A percentile compares a stretch with the other conserved stretches of the same genome.
Evolutionary conservation across 805 yeast genomes (phyloP).

Genomic region (Ogataea dorogensis): DNA sequence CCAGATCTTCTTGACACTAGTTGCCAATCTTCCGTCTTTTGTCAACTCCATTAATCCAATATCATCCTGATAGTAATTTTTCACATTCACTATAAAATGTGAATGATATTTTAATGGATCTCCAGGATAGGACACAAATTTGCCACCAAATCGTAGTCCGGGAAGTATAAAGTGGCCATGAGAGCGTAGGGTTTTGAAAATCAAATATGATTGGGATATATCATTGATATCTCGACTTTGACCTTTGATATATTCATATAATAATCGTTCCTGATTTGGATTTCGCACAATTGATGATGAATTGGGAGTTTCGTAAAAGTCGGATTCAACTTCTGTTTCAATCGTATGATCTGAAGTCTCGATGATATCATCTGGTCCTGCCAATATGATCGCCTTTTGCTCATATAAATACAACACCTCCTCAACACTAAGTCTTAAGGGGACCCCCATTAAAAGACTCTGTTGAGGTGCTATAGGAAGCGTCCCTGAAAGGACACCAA

Average conservation of each 20-base stretch:
- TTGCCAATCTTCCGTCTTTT: constrained; percentile 88
- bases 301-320: constrained; percentile 6
- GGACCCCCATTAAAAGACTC: constrained; percentile 80
- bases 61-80: constrained; percentile 46
- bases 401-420: constrained; percentile 68
- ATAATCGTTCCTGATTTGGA: constrained; percentile 6
- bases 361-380: neutral
- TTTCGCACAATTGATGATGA: neutral
- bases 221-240: constrained; percentile 5
- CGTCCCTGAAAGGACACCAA: constrained; percentile 81
- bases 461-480: constrained; percentile 92
- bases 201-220: constrained; percentile 18
- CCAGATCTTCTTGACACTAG: constrained; percentile 88
- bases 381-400: constrained; percentile 10
- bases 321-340: neutral
- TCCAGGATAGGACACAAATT: constrained; percentile 88
- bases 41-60: constrained; percentile 59
- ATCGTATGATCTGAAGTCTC: neutral
- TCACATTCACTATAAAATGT: constrained; percentile 66
- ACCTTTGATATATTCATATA: constrained; percentile 2
- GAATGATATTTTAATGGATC: constrained; percentile 91
- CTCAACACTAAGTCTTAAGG: constrained; percentile 68
- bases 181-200: constrained; percentile 23
- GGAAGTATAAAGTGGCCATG: constrained; percentile 59
- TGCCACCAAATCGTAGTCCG: constrained; percentile 89